Percentiles rank a stretch among this genome's conserved stretches.
phyloP scores from a whole-genome alignment of 2,329 filamentous ascomycete species.

The Fusarium odoratissimum region DNA sequence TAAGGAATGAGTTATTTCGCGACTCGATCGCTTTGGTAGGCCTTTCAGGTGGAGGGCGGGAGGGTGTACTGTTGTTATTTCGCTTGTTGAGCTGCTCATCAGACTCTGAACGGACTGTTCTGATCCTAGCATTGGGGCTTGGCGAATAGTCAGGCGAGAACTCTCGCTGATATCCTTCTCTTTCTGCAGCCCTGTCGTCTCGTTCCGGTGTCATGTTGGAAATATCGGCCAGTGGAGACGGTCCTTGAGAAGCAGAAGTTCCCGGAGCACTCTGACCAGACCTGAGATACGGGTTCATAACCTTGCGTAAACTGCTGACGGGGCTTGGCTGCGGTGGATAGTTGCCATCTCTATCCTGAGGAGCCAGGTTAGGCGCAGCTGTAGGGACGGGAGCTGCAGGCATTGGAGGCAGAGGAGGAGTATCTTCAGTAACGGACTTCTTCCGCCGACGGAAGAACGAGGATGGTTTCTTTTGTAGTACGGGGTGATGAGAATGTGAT shows the following conservation, averaged over 20 bases:
- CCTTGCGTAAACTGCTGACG: slow-evolving; percentile 83
- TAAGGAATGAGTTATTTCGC: slow-evolving; percentile 62
- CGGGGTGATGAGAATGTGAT: slow-evolving; percentile 60
- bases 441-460: slow-evolving; percentile 95
- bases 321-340: slow-evolving; percentile 66
- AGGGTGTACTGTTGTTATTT: slow-evolving; percentile 53
- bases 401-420: slow-evolving; percentile 68
- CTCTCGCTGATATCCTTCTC: slow-evolving; percentile 60
- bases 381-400: slow-evolving; percentile 56
- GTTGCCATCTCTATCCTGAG: slow-evolving; percentile 47
- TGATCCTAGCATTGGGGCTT: slow-evolving; percentile 76
- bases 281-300: slow-evolving; percentile 85
- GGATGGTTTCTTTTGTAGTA: slow-evolving; percentile 88
- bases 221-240: slow-evolving; percentile 42
- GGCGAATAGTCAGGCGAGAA: slow-evolving; percentile 83
- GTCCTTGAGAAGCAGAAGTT: slow-evolving; percentile 43
- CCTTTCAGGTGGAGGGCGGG: slow-evolving; percentile 49
- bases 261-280: slow-evolving; percentile 46
- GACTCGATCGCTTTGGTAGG: slow-evolving; percentile 46
- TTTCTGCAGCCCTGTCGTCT: slow-evolving; percentile 31
- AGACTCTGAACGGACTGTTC: slow-evolving; percentile 66
- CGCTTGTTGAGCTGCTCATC: slow-evolving; percentile 40
- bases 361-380: slow-evolving; percentile 50
- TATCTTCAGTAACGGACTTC: slow-evolving; percentile 83
- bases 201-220: slow-evolving; percentile 40